Base-by-base conservation (phyloP, 2,329 filamentous ascomycete species). In the Ilyonectria mors-panacis region DNA sequence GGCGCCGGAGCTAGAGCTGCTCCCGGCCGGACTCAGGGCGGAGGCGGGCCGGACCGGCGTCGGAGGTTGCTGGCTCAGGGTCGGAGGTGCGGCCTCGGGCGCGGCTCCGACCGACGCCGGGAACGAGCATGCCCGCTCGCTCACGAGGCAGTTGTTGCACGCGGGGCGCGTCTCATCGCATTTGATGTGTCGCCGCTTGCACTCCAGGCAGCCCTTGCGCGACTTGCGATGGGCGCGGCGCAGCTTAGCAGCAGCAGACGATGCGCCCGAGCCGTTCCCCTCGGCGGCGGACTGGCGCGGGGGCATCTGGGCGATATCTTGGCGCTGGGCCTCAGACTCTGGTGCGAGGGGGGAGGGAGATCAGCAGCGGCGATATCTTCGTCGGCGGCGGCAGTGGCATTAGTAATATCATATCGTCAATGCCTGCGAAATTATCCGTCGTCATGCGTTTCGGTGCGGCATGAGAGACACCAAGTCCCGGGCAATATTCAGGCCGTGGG, bases 161-260 rank as follows among this genome's bases (percentile, higher is more conserved):
- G 75, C 61, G 1, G 83, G 83, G 4, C 77, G 77, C 8, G 68
- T 76, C 73, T 84, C 81, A 62, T 85, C 83, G 76, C 83, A 85
- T 42, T 81, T 82, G 60, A 83, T 81, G 54, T 83, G 81, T 2
- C 81, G 76, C 15, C 79, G 69, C 73, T 83, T 83, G 76, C 81
- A 83, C 67, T 81, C 80, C 53, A 68, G 75, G 70, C 81, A 83
- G 35, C 81, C 81, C 51, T 79, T 81, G 21, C 81, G 75, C 28
- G 81, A 83, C 67, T 83, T 83, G 35, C 77, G 77, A 71, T 82
- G 80, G 8, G 79, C 75, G 33, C 80, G 78, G 19, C 81, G 76
- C 28, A 77, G 76, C 71, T 80, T 80, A 54, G 69, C 59, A 13
- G 66, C 37, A 45, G 59, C 65, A 6, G 26, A 58, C 42, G 58